Evolutionary conservation across 192 early-diverging fungal genomes (phyloP), one percentile per base, ranked within the genome.

Genomic region (Linnemannia hyalina): DNA sequence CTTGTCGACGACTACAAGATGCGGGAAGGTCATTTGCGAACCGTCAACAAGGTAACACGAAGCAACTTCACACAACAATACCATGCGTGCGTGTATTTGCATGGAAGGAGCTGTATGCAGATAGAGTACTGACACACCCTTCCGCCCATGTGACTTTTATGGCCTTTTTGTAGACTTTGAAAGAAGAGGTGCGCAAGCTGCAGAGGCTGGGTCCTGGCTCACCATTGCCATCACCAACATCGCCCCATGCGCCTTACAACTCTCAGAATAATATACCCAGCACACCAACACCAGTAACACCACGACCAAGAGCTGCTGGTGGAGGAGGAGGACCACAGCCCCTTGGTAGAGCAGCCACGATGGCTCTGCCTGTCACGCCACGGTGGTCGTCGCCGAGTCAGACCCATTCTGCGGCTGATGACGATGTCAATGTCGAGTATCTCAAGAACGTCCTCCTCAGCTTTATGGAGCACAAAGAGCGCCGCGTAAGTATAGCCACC

Each of bases 111-210:
- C 2, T 46, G 10, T 46, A 46, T 46, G 44, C 44, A 46, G 44
- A 40, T 46, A 46, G 44, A 46, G 44, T 13, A 46, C 44, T 46
- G 20, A 18, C 52, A 4, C 9, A 38, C 35, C 16, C 26, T 40
- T 38, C 73, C 11, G 41, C n/a, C 18, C 1, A 52, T 10, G 36
- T 68, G 36, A 44, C 40, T 1, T 60, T 71, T 32, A 8, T 46
- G 44, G 1, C 44, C 44, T 22, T 74, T 69, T 13, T 20, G 23
- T 82, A 95, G 95, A 92, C 94, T 0, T 81, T 96, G 41, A 94
- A 95, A 44, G 95, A 96, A n/a, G 95, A 96, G 77, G 90, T 96
- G n/a, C 89, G 94, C 18, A 95, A 95, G 73, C 80, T 85, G 0
- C 90, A 92, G 20, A 88, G 92, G 47, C 69, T 87, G 4, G 22